A percentile compares a stretch with the other conserved stretches of the same genome.
Conservation (phyloP, 2,329 filamentous ascomycete species). For the Aspergillus sp. region DNA sequence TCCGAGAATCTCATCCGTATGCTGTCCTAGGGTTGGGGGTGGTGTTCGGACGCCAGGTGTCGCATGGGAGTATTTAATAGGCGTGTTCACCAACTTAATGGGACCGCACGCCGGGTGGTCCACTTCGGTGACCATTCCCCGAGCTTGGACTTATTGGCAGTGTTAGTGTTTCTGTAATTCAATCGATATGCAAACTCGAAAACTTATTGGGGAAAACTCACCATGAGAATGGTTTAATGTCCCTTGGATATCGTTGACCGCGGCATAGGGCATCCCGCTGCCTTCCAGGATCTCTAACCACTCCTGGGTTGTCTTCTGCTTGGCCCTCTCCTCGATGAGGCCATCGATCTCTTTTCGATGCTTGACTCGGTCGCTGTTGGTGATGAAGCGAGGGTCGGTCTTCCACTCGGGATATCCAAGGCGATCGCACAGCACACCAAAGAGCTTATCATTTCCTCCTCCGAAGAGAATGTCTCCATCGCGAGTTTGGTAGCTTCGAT, state of each 20-base stretch:
- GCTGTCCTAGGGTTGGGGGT: slow-evolving; percentile 83
- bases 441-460: slow-evolving; percentile 63
- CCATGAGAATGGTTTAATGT: slow-evolving; percentile 85
- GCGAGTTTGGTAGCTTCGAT: slow-evolving; percentile 71
- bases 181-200: background rate
- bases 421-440: slow-evolving; percentile 58
- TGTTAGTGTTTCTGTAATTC: background rate
- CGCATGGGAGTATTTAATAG: slow-evolving; percentile 88
- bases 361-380: slow-evolving; percentile 59
- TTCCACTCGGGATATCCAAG: slow-evolving; percentile 61
- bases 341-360: slow-evolving; percentile 76
- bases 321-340: slow-evolving; percentile 73
- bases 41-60: slow-evolving; percentile 72
- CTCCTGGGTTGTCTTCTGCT: slow-evolving; percentile 75
- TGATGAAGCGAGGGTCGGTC: slow-evolving; percentile 56
- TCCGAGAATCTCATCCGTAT: slow-evolving; percentile 74
- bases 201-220: slow-evolving; percentile 30
- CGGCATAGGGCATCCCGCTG: slow-evolving; percentile 90
- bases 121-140: slow-evolving; percentile 86
- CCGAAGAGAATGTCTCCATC: slow-evolving; percentile 65
- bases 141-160: slow-evolving; percentile 59
- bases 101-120: slow-evolving; percentile 80
- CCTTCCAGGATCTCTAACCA: slow-evolving; percentile 87
- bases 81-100: slow-evolving; percentile 88
- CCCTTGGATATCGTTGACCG: slow-evolving; percentile 87